These are phyloP conservation scores for Acanthamoeba healyi DNA, from an alignment of 208 protist genomes.

Conservation along the genomic window DNA sequence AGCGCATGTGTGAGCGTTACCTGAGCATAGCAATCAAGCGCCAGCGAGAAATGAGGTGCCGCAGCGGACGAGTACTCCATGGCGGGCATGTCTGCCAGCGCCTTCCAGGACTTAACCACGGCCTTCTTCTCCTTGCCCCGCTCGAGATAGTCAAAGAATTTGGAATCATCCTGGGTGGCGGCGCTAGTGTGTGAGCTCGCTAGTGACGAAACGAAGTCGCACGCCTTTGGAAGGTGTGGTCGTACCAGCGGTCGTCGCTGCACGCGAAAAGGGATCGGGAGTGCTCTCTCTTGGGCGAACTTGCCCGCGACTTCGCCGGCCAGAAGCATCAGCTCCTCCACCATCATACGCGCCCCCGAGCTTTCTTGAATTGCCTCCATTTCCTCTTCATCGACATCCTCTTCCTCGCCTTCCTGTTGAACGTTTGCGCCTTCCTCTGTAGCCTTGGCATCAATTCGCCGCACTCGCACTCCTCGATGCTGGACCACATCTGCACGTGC, in stretches of 20 bases:
- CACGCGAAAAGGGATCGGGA: conserved; percentile 21
- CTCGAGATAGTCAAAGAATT: not conserved
- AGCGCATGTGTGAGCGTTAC: too few species aligned
- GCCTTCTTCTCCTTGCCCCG: not conserved
- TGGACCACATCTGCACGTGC: not conserved
- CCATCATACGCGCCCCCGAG: conserved; percentile 18
- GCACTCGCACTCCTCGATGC: not conserved
- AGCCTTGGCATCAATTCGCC: not conserved
- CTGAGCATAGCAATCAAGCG: not conserved
- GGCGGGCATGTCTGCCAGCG: not conserved
- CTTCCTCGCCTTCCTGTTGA: not conserved
- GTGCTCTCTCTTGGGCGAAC: not conserved
- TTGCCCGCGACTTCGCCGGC: conserved; percentile 12
- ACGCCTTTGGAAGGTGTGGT: too few species aligned
- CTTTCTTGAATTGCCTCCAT: not conserved
- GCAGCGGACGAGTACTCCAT: not conserved
- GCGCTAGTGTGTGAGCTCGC: too few species aligned
- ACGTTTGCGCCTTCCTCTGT: too few species aligned
- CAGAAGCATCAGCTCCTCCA: conserved; percentile 54
- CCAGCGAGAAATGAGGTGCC: not conserved
- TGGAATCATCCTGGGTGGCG: conserved; percentile 1
- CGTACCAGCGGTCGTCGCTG: conserved; percentile 17
- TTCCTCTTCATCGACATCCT: not conserved
- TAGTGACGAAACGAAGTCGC: too few species aligned
- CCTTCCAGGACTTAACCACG: conserved; percentile 19